Evolutionary conservation across 1,284 basidiomycete species (phyloP), one percentile per base, ranked within the genome.

Genomic region (Mixia osmundae): DNA sequence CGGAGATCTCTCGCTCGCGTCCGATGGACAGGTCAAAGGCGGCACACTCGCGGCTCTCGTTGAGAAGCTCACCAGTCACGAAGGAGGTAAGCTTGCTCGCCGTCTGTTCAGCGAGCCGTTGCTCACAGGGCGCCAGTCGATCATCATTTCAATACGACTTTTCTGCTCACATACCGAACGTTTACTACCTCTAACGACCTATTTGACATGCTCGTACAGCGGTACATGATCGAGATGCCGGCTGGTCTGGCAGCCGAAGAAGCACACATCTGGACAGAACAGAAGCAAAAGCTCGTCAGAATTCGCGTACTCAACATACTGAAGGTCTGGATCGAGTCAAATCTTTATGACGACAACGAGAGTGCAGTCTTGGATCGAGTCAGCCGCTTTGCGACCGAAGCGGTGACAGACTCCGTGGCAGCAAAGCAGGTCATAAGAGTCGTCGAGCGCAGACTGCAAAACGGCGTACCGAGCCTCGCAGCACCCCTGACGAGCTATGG

Each of bases 91-190:
- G 44, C n/a, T n/a, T n/a, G 34, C n/a, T 25, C 10, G 15, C 25
- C 8, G 20, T 40, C 3, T 36, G 14, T 23, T 23, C 43, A 37
- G 11, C 14, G 20, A 9, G 28, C 14, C 3, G 34, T 26, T 14
- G 34, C 37, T 14, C 12, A 21, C 30, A 37, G 35, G 26, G 15
- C n/a, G 11, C 16, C 26, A 47, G 52, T 49, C 40, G 83, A 87
- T 54, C 63, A 70, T 0, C 68, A 70, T 5, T 97, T 80, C 59
- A 78, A 72, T 54, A 76, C 78, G 54, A 76, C 85, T 2, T 99
- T 97, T 67, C 57, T 97, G 43, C 76, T 94, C 68, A 97, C 91
- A 1, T 94, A 85, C 63, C 82, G 87, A 47, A 89, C 83, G 0
- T 97, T 97, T 56, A 83, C 80, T 11, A 75, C 73, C 1, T 62